A percentile compares a stretch with the other conserved stretches of the same genome.
Conservation (phyloP, 2,329 filamentous ascomycete genomes). For the Eurotiales sp. region DNA sequence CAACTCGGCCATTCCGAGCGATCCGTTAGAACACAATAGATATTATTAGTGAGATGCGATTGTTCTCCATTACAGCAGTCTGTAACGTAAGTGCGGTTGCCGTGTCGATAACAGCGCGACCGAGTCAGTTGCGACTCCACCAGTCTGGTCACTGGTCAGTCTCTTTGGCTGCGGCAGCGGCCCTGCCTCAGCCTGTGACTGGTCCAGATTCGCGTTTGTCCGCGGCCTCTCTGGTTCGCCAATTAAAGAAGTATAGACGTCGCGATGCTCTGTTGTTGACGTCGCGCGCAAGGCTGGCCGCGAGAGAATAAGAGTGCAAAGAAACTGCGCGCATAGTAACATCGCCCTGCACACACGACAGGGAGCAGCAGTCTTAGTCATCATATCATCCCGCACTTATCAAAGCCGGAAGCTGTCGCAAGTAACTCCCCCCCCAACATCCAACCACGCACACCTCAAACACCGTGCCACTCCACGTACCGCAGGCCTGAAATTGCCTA, state of each 20-base stretch:
- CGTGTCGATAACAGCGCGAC: background rate
- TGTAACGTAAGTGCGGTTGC: background rate
- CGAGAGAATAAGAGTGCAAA: too few species aligned
- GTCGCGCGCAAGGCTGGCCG: too few species aligned
- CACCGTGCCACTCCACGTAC: background rate
- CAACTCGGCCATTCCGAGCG: background rate
- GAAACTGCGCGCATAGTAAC: background rate
- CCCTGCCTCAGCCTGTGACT: background rate
- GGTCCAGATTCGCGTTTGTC: constrained; percentile 6
- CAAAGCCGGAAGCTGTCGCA: too few species aligned
- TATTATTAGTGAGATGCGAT: too few species aligned
- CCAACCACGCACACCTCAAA: background rate
- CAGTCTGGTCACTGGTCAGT: too few species aligned
- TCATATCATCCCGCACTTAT: too few species aligned
- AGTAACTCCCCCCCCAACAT: background rate
- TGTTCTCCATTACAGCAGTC: background rate
- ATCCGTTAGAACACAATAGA: background rate
- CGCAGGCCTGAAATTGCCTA: background rate
- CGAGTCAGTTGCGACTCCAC: background rate
- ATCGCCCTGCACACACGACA: too few species aligned
- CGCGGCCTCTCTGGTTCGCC: constrained; percentile 32
- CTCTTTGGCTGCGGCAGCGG: constrained; percentile 2
- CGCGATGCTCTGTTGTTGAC: too few species aligned
- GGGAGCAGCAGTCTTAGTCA: too few species aligned
- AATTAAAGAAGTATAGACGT: constrained; percentile 25